Base-by-base conservation (phyloP, 2,329 filamentous ascomycete genomes). In the Penicillium verrucosum region DNA sequence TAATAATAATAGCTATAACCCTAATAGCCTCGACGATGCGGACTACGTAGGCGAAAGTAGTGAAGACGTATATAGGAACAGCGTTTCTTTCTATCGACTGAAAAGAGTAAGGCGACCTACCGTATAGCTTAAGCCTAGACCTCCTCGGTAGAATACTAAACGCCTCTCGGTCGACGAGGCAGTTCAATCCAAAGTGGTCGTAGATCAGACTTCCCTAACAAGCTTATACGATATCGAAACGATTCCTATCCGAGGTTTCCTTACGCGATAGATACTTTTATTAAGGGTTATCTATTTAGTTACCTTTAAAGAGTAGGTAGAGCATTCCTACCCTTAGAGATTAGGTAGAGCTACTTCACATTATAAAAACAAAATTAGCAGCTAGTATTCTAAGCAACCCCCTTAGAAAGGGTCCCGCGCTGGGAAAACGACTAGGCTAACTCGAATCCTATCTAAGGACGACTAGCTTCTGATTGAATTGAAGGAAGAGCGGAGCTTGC, bases 381-480 rank as follows among this genome's bases (percentile, higher is more conserved):
- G 27, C 27, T 8, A 27, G 27, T 1, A 27, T 27, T 27, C 27
- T 8, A 27, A 27, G 27, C 27, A 27, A 27, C 27, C 27, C 8
- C 27, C 9, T n/a, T 8, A 27, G 27, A 27, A 27, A 27, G 38
- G 38, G 16, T 21, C 42, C 48, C 43, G 34, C 34, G 43, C 50
- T 52, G n/a, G 42, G 49, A 57, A 52, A 52, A 38, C 49, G 42
- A 57, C 38, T 3, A 25, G 48, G 30, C 36, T 14, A 48, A 30
- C 48, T 42, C 30, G 38, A 36, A 25, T 42, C 34, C 45, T 43
- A 8, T 46, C 37, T 45, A 51, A 51, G 48, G 56, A 58, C 34
- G 51, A 58, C 51, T 11, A 51, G 46, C 56, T 58, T 41, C 54
- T 54, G 45, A 58, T 54, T 47, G 30, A 58, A 55, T 58, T 58